Evolutionary conservation across 495 filamentous ascomycete genomes (phyloP), one percentile per base, ranked within the genome.

Genomic region (Cladorrhinum samala): DNA sequence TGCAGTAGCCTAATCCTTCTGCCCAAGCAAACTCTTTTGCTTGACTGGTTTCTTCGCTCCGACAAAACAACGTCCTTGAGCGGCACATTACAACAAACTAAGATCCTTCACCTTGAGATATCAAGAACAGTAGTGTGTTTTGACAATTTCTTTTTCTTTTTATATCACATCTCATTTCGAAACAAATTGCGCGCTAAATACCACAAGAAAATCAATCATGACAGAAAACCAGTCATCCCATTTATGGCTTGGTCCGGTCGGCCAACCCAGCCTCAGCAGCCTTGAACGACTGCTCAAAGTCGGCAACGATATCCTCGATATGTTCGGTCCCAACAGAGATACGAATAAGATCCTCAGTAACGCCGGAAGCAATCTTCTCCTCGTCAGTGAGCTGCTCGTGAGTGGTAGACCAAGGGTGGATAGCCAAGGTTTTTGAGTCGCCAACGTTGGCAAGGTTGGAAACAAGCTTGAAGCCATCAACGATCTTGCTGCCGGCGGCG

Each of bases 311-410:
- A 65, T 98, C 93, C 72, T 96, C 91, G 62, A 98, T 95, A 69
- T 97, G 89, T 75, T 98, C 93, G 0, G 86, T 95, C 43, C 93
- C 93, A 56, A 98, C 91, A 0, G 94, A 97, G 65, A 97, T 94
- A 53, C 93, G 87, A 72, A 98, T 96, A 11, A 87, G 81, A 68
- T 98, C 93, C 73, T 91, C 89, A 2, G 88, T 91, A 5, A 92
- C 89, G 51, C 93, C 93, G 13, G 87, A 91, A 62, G 78, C 83
- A 18, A 78, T 63, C 67, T 83, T 85, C 77, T 98, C 93, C 67
- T 90, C 78, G 11, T 94, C 88, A 14, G 75, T 81, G 27, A 97
- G 78, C 72, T 97, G 93, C 75, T 96, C 89, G 69, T 98, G 93
- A 9, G 93, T 98, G 16, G 93, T 97, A 4, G 84, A 87, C 89